A percentile compares a stretch with the other conserved stretches of the same genome.
These are phyloP conservation scores for Chlamydomonas incerta DNA, from an alignment of 139 green algal genomes.

Conservation along the genomic window DNA sequence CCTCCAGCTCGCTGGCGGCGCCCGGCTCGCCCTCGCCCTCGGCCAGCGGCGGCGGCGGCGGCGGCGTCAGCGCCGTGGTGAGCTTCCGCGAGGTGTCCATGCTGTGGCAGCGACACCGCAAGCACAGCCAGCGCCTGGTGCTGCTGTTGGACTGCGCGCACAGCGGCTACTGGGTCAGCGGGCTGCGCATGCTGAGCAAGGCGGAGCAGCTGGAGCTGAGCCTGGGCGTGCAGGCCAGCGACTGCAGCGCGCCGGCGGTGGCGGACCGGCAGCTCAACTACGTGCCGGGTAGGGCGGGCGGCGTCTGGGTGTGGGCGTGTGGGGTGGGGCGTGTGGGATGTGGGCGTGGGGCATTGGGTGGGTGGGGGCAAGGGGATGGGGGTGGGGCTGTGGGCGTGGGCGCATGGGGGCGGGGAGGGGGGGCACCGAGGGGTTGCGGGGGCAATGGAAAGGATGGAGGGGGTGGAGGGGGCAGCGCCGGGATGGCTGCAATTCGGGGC, in stretches of 20 bases:
- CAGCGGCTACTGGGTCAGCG: constrained; percentile 33
- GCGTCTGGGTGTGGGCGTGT: too few species aligned
- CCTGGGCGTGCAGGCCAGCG: constrained; percentile 22
- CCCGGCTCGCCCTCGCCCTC: too few species aligned
- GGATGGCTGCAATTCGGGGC: too few species aligned
- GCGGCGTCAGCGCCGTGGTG: not conserved
- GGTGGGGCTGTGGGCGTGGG: not conserved
- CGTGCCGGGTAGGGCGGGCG: constrained; percentile 26
- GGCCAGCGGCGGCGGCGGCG: too few species aligned
- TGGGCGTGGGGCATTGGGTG: too few species aligned
- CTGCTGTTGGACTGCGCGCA: constrained; percentile 37
- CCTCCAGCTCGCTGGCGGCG: not conserved
- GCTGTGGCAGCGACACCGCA: constrained; percentile 39
- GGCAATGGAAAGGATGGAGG: not conserved
- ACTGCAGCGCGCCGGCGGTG: not conserved
- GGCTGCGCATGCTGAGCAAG: constrained; percentile 19
- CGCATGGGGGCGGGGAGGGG: too few species aligned
- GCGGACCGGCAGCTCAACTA: constrained; percentile 12
- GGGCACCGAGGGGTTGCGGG: not conserved
- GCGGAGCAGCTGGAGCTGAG: constrained; percentile 37
- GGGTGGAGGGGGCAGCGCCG: not conserved
- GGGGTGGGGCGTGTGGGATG: too few species aligned
- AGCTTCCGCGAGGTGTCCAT: constrained; percentile 35
- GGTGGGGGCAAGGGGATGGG: not conserved
- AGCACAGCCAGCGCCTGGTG: constrained; percentile 39